Percentiles rank a stretch among this genome's conserved stretches.
Conservation (phyloP, 306 rosid species). For the Cicer yamashitae region DNA sequence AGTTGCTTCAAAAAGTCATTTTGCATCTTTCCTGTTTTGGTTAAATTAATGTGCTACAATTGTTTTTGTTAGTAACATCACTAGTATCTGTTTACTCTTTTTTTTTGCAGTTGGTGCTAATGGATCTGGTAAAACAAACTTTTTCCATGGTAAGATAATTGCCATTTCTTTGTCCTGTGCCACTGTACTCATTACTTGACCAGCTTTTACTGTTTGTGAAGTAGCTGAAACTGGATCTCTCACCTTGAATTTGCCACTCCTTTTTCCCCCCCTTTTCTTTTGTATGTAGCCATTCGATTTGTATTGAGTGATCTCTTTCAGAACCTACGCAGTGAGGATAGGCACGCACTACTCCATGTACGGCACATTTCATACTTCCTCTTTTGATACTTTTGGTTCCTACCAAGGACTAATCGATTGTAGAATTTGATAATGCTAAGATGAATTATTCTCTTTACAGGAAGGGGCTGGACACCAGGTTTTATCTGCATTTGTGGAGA, state of each 20-base stretch:
- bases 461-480: conserved; percentile 98
- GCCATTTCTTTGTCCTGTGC: not conserved
- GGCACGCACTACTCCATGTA: conserved; percentile 94
- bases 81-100: conserved; percentile 22
- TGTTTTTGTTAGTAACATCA: conserved; percentile 8
- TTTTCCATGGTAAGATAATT: conserved; percentile 80
- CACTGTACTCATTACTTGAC: conserved; percentile 25
- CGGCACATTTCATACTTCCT: conserved; percentile 40
- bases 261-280: not conserved
- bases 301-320: conserved; percentile 93
- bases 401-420: conserved; percentile 24
- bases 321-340: conserved; percentile 83
- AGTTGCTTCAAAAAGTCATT: conserved; percentile 21
- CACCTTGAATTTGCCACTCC: conserved; percentile 21
- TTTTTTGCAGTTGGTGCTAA: conserved; percentile 88
- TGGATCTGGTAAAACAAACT: conserved; percentile 98
- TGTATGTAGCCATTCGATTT: conserved; percentile 82
- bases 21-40: conserved; percentile 18
- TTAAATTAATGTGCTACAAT: not conserved
- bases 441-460: conserved; percentile 51
- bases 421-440: conserved; percentile 34
- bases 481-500: conserved; percentile 94
- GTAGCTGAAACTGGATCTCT: conserved; percentile 28
- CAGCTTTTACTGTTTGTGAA: conserved; percentile 27
- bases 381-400: conserved; percentile 10